Evolutionary conservation across 371 early-diverging fungal genomes (phyloP).

Genomic region (Gilbertella persicaria): DNA sequence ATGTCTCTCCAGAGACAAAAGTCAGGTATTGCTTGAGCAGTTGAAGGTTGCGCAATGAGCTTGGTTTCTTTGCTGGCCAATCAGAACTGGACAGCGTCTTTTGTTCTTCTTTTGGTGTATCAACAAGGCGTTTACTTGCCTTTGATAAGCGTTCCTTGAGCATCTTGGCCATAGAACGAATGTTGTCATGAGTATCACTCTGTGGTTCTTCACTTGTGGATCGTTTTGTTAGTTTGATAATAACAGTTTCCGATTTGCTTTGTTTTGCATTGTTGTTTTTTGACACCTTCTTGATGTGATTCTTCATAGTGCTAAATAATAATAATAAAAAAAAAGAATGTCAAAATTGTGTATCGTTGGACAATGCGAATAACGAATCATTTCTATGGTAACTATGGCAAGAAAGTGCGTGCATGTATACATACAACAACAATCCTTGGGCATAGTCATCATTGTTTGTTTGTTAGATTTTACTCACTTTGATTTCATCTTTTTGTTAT

Average conservation of each 20-base stretch:
- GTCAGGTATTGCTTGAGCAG: slow-evolving; percentile 39
- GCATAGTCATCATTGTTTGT: background rate
- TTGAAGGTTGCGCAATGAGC: slow-evolving; percentile 25
- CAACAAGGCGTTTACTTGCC: slow-evolving; percentile 12
- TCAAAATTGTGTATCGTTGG: slow-evolving; percentile 36
- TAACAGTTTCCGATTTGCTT: slow-evolving; percentile 6
- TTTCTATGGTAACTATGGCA: background rate
- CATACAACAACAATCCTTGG: no score
- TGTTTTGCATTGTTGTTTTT: slow-evolving; percentile 14
- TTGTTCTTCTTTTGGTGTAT: background rate
- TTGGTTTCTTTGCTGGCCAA: slow-evolving; percentile 16
- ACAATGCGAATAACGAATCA: slow-evolving; percentile 14
- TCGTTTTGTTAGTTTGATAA: slow-evolving; percentile 6
- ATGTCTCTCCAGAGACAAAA: slow-evolving; percentile 37
- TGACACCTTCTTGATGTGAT: slow-evolving; percentile 14
- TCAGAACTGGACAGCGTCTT: slow-evolving; percentile 20
- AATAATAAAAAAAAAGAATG: slow-evolving; percentile 18
- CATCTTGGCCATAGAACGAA: slow-evolving; percentile 23
- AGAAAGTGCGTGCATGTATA: slow-evolving; percentile 2
- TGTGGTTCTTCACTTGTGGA: slow-evolving; percentile 5
- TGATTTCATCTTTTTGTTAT: slow-evolving; percentile 13
- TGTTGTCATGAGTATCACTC: slow-evolving; percentile 2
- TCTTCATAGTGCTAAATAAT: slow-evolving; percentile 1
- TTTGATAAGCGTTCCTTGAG: slow-evolving; percentile 29
- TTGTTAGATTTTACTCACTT: slow-evolving; percentile 9